Evolutionary conservation across 371 early-diverging fungal genomes (phyloP).

Genomic region (Thermomucor indicae-seudaticae): DNA sequence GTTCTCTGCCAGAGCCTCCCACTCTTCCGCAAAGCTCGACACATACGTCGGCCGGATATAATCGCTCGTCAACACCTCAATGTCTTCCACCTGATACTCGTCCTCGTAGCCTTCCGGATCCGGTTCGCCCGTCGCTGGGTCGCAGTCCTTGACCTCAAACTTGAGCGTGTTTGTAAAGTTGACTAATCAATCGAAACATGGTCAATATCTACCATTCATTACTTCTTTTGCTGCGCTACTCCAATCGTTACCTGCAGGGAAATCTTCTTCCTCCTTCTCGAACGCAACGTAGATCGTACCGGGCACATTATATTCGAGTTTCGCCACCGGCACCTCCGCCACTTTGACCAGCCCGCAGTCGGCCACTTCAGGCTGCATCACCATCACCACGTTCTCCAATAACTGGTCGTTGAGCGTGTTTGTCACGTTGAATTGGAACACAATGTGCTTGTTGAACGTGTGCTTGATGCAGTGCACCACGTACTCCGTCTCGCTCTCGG

Average conservation of each 20-base stretch:
- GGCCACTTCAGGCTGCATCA: slow-evolving; percentile 74
- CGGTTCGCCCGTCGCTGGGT: slow-evolving; percentile 86
- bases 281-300: slow-evolving; percentile 83
- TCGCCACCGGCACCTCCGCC: slow-evolving; percentile 61
- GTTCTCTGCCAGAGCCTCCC: slow-evolving; percentile 70
- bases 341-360: slow-evolving; percentile 57
- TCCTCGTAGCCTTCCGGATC: slow-evolving; percentile 94
- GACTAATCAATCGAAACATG: slow-evolving; percentile 27
- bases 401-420: slow-evolving; percentile 93
- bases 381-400: slow-evolving; percentile 86
- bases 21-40: slow-evolving; percentile 66
- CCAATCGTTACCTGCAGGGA: slow-evolving; percentile 54
- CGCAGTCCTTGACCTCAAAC: slow-evolving; percentile 92
- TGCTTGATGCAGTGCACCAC: slow-evolving; percentile 90
- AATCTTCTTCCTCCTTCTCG: slow-evolving; percentile 53
- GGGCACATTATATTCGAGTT: slow-evolving; percentile 76
- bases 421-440: slow-evolving; percentile 93
- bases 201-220: not conserved
- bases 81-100: slow-evolving; percentile 89
- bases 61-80: slow-evolving; percentile 82
- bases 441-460: slow-evolving; percentile 83
- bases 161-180: slow-evolving; percentile 86
- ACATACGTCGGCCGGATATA: slow-evolving; percentile 87
- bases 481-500: slow-evolving; percentile 96
- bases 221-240: too few species aligned